These are phyloP conservation scores for Mediolabrus comicus DNA, from an alignment of 108 stramenopile genomes.

Conservation along the genomic window DNA sequence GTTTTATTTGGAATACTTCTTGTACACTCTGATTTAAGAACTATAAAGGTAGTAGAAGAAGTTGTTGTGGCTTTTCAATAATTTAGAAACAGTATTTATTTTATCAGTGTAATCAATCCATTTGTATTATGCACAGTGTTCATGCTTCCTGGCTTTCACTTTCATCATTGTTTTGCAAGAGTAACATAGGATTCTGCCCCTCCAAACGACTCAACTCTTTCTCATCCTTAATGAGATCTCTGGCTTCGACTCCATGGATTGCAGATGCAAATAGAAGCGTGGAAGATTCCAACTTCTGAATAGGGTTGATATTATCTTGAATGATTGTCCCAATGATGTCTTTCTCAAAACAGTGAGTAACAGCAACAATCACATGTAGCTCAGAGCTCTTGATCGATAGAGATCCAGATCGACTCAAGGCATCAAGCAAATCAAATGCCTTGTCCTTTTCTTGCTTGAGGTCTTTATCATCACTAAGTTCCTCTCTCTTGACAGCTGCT, in stretches of 20 bases:
- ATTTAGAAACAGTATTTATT: no score
- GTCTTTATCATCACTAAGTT: constrained; percentile 35
- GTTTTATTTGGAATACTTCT: constrained; percentile 92
- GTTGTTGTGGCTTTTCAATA: no score
- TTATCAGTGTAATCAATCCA: neutral
- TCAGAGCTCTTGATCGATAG: constrained; percentile 60
- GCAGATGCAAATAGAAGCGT: constrained; percentile 61
- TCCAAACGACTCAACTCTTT: constrained; percentile 31
- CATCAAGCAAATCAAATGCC: constrained; percentile 86
- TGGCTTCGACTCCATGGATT: constrained; percentile 55
- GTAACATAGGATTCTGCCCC: constrained; percentile 1
- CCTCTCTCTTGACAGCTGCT: constrained; percentile 9
- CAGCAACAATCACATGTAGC: constrained; percentile 81
- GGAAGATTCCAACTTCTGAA: constrained; percentile 77
- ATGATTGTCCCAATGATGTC: constrained; percentile 75
- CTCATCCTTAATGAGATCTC: constrained; percentile 40
- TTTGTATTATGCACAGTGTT: no score
- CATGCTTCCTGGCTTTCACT: neutral
- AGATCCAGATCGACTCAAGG: constrained; percentile 76
- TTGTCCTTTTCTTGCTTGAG: constrained; percentile 57
- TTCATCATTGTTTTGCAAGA: neutral
- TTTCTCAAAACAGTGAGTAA: constrained; percentile 84
- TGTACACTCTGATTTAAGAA: constrained; percentile 92
- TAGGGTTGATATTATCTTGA: constrained; percentile 84
- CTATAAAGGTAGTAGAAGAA: neutral